Base-by-base conservation (phyloP, 371 early-diverging fungal genomes). In the Parasitella parasitica region DNA sequence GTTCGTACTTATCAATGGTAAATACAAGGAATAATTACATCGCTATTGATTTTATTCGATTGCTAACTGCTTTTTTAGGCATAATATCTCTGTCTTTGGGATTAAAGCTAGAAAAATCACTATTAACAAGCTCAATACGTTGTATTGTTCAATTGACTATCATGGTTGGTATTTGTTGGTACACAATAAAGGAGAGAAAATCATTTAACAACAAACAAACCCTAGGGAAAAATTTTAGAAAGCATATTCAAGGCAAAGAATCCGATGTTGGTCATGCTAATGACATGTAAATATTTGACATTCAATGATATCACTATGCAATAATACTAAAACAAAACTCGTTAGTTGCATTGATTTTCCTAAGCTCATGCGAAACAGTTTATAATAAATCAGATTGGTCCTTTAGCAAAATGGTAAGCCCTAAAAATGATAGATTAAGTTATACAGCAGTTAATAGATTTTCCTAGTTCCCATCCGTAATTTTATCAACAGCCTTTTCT, bases 91-190 rank as follows among this genome's bases (percentile, higher is more conserved):
- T 79, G 7, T 65, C 68, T 35, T 66, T 91, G 16, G 80, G 83
- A 0, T 76, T 92, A n/a, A 75, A 77, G 3, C 67, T 92, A 6
- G 87, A 85, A 57, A 81, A 67, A 39, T 81, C 85, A 2, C 67
- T 92, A 24, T 56, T 90, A 16, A 78, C 90, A 22, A 82, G 88
- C 7, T 81, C 89, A 1, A 53, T 82, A 16, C 77, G 89, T 11
- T 87, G 88, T 61, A 54, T 86, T 53, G 76, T 87, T 16, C 88
- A 89, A 61, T 65, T 89, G 57, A 82, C 86, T 3, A 71, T 86
- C 52, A 87, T 89, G 89, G 89, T 79, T 68, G 35, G 36, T 27
- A 22, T 43, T n/a, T 13, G 6, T 32, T 32, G 32, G 18, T 8
- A 41, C 8, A 1, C 18, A 41, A 49, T 28, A 57, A 7, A 16